Percentiles rank a stretch among this genome's conserved stretches.
Conservation (phyloP, 495 filamentous ascomycete species). For the Penicillium simplicissimum region DNA sequence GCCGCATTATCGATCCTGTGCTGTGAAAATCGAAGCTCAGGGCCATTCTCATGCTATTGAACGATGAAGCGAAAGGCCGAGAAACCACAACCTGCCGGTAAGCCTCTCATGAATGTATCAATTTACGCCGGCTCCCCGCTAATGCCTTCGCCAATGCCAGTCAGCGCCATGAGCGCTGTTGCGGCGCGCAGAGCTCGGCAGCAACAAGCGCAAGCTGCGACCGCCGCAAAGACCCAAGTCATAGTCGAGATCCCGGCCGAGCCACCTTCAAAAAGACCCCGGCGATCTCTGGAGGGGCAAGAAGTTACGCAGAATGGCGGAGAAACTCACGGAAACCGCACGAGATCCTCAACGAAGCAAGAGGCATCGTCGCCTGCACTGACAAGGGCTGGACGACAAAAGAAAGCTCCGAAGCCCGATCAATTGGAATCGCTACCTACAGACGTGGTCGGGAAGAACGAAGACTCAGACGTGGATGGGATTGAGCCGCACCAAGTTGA, state of each 20-base stretch:
- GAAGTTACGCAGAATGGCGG: conserved; percentile 9
- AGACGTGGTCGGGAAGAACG: conserved; percentile 16
- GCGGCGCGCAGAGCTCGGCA: conserved; percentile 51
- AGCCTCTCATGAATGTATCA: background rate
- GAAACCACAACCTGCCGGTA: conserved; percentile 43
- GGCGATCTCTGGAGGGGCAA: conserved; percentile 31
- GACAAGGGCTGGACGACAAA: conserved; percentile 9
- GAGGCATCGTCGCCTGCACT: conserved; percentile 16
- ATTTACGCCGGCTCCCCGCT: background rate
- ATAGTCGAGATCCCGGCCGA: conserved; percentile 25
- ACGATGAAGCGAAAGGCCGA: conserved; percentile 50
- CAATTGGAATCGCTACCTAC: background rate
- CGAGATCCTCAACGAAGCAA: conserved; percentile 30
- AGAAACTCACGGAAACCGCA: conserved; percentile 22
- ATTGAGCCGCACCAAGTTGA: conserved; percentile 21
- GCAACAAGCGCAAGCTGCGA: conserved; percentile 35
- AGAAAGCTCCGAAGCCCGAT: conserved; percentile 7
- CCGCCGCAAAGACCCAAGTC: conserved; percentile 19
- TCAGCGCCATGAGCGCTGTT: conserved; percentile 38
- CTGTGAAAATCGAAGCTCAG: background rate
- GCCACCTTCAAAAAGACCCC: conserved; percentile 40
- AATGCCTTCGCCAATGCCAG: conserved; percentile 31
- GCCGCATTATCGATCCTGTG: conserved; percentile 26
- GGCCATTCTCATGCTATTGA: conserved; percentile 3
- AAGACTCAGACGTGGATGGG: conserved; percentile 14